Evolutionary conservation across 106 monocot genomes (phyloP).

Genomic region (Acorus gramineus): DNA sequence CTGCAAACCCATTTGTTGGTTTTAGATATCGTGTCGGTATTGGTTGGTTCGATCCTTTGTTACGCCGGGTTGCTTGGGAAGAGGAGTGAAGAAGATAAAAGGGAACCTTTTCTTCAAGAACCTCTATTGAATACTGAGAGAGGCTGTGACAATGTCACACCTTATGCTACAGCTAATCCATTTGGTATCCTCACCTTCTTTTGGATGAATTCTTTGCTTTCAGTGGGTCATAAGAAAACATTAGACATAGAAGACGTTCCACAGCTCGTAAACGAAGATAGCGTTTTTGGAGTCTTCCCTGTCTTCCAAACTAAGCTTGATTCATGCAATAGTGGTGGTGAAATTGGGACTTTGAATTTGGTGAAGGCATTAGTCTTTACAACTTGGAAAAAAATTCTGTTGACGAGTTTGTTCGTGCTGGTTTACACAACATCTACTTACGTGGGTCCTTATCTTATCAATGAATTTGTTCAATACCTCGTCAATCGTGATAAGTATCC

Average conservation of each 20-base stretch:
- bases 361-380: constrained; percentile 48
- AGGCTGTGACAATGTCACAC: constrained; percentile 9
- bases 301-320: constrained; percentile 50
- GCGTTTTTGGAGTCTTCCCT: constrained; percentile 36
- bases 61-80: constrained; percentile 31
- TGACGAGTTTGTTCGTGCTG: constrained; percentile 46
- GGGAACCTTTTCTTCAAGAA: constrained; percentile 21
- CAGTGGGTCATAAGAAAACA: constrained; percentile 50
- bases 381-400: constrained; percentile 29
- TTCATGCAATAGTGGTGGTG: constrained; percentile 5
- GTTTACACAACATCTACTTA: constrained; percentile 40
- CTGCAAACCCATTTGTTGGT: constrained; percentile 30
- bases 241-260: constrained; percentile 69
- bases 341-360: constrained; percentile 34
- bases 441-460: constrained; percentile 85
- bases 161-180: constrained; percentile 40
- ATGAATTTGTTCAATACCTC: constrained; percentile 71
- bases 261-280: constrained; percentile 38
- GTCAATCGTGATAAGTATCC: constrained; percentile 31
- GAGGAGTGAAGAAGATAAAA: constrained; percentile 9
- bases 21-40: constrained; percentile 38
- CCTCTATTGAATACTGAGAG: constrained; percentile 45
- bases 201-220: constrained; percentile 67
- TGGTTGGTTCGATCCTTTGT: constrained; percentile 23
- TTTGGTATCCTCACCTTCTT: constrained; percentile 71